A percentile compares a stretch with the other conserved stretches of the same genome.
Evolutionary conservation across 257 asterid species (phyloP).

Genomic region (Cordia subcordata): DNA sequence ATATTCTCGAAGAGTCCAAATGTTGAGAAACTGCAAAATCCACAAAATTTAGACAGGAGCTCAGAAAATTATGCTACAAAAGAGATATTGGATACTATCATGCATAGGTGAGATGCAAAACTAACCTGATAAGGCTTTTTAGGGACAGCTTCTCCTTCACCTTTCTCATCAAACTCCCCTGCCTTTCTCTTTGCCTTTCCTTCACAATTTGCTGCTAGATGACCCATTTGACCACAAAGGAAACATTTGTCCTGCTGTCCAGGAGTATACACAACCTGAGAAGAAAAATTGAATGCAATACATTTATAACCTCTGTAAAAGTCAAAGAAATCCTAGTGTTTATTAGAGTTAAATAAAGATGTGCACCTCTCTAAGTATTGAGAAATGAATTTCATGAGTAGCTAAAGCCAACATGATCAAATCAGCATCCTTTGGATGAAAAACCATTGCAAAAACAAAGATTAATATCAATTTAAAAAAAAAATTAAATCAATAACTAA

Average conservation of each 20-base stretch:
- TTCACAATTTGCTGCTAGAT: slow-evolving; percentile 82
- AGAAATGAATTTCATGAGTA: slow-evolving; percentile 91
- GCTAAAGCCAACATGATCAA: slow-evolving; percentile 87
- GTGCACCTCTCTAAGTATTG: slow-evolving; percentile 89
- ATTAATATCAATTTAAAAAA: neutral
- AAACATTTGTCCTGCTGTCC: slow-evolving; percentile 98
- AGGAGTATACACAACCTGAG: slow-evolving; percentile 84
- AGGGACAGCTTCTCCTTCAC: slow-evolving; percentile 63
- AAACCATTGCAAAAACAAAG: neutral
- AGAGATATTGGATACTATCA: neutral
- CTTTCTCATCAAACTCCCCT: slow-evolving; percentile 96
- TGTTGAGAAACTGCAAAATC: slow-evolving; percentile 72
- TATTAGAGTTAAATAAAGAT: slow-evolving; percentile 1
- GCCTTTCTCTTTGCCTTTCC: slow-evolving; percentile 96
- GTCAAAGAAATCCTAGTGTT: neutral
- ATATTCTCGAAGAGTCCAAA: slow-evolving; percentile 96
- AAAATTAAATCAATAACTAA: slow-evolving; percentile 6
- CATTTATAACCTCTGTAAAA: neutral
- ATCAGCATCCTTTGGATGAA: slow-evolving; percentile 53
- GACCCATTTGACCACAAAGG: slow-evolving; percentile 97
- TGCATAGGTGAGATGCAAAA: neutral
- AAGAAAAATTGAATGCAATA: slow-evolving; percentile 14
- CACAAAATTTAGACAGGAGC: neutral
- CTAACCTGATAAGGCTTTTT: slow-evolving; percentile 91
- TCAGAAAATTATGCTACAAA: neutral